A percentile compares a stretch with the other conserved stretches of the same genome.
These are phyloP conservation scores for Theileria parva DNA, from an alignment of 169 alveolate species.

Conservation along the genomic window DNA sequence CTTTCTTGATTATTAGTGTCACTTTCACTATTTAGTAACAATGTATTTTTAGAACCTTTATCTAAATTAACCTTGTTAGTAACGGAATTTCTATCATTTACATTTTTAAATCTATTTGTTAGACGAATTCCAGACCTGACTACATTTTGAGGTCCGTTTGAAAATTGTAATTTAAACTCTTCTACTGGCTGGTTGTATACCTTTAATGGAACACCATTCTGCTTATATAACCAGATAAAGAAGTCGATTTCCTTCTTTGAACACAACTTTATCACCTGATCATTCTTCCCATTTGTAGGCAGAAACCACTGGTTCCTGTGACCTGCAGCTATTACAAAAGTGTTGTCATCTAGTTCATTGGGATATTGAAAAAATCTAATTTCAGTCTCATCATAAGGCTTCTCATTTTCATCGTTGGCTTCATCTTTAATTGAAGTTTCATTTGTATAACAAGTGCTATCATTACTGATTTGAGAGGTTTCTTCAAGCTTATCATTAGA, in stretches of 20 bases:
- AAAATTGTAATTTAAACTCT: conserved; percentile 53
- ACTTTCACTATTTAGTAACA: background rate
- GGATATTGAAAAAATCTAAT: conserved; percentile 22
- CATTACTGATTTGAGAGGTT: background rate
- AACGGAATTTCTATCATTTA: background rate
- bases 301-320: conserved; percentile 72
- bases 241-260: conserved; percentile 64
- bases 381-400: background rate
- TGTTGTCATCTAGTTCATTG: conserved; percentile 11
- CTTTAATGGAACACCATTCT: conserved; percentile 38
- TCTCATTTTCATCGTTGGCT: background rate
- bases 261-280: conserved; percentile 63
- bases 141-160: conserved; percentile 28
- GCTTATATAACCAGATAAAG: conserved; percentile 68
- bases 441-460: background rate
- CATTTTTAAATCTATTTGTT: conserved; percentile 12
- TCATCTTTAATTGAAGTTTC: background rate
- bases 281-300: conserved; percentile 49
- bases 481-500: background rate
- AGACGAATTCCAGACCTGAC: conserved; percentile 15
- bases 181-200: conserved; percentile 32
- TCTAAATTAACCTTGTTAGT: background rate
- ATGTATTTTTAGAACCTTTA: background rate
- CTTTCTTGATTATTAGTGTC: background rate
- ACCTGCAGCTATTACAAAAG: conserved; percentile 66